Evolutionary conservation across 2,329 filamentous ascomycete genomes (phyloP).

Genomic region (Epichloe sylvatica): DNA sequence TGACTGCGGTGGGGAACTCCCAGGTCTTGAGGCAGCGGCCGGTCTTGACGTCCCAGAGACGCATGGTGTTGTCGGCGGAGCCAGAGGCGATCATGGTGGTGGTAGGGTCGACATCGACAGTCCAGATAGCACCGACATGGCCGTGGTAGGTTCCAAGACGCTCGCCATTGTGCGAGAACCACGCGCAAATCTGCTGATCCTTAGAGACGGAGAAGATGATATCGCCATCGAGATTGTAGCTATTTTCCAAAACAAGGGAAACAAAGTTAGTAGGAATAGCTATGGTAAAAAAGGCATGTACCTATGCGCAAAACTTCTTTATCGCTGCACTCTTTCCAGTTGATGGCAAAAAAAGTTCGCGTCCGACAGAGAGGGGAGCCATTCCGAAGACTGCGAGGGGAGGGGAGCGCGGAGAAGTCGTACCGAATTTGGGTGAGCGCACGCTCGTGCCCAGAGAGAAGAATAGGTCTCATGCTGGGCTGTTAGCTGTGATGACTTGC

Average conservation of each 20-base stretch:
- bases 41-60: constrained; percentile 89
- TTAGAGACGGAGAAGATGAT: constrained; percentile 92
- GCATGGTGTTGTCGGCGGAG: constrained; percentile 95
- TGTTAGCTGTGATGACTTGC: constrained; percentile 9
- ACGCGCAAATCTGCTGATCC: constrained; percentile 92
- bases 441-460: constrained; percentile 92
- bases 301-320: background rate
- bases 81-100: constrained; percentile 85
- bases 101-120: constrained; percentile 89
- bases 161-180: constrained; percentile 97
- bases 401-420: constrained; percentile 14
- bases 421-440: constrained; percentile 89
- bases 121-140: constrained; percentile 97
- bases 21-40: constrained; percentile 91
- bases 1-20: constrained; percentile 95
- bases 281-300: background rate
- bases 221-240: constrained; percentile 90
- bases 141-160: constrained; percentile 91
- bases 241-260: constrained; percentile 17
- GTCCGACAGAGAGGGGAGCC: background rate
- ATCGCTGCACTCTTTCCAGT: background rate
- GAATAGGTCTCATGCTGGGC: constrained; percentile 82
- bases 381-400: background rate
- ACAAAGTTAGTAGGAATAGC: constrained; percentile 1
- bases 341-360: background rate